These are phyloP conservation scores for Arabis hirsuta DNA, from an alignment of 345 rosid species.

Conservation along the genomic window DNA sequence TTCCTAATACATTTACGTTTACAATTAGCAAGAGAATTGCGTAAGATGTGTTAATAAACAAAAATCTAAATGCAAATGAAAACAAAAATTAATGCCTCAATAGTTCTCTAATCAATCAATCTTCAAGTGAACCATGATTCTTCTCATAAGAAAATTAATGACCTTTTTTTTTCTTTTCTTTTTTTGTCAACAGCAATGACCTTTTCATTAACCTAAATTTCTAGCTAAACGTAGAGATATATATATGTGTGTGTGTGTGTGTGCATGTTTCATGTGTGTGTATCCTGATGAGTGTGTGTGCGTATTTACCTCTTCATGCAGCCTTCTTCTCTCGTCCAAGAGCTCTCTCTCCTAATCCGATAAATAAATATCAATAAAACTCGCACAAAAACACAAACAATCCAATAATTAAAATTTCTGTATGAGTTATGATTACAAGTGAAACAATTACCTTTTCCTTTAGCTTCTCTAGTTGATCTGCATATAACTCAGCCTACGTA, in stretches of 20 bases:
- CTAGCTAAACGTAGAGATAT: too few relatives aligned
- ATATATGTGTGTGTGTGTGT: too few relatives aligned
- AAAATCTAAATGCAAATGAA: not conserved
- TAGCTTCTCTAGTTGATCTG: conserved; percentile 50
- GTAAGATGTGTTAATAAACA: not conserved
- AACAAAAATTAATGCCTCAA: not conserved
- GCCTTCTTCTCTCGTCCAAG: conserved; percentile 50
- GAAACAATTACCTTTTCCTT: conserved; percentile 50
- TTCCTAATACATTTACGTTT: not conserved
- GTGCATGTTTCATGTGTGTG: not conserved
- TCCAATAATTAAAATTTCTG: not conserved
- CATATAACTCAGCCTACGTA: conserved; percentile 52
- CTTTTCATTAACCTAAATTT: not conserved
- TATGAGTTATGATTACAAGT: not conserved
- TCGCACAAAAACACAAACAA: not conserved
- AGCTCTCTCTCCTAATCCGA: conserved; percentile 54
- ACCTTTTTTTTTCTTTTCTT: too few relatives aligned
- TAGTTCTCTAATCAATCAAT: not conserved
- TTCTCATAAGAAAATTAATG: not conserved
- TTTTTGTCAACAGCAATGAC: too few relatives aligned
- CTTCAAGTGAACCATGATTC: not conserved
- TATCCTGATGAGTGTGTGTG: not conserved
- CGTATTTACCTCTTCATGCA: conserved; percentile 50
- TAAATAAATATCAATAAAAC: not conserved
- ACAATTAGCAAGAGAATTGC: not conserved